These are phyloP conservation scores for Zhuliangozyma parablackwelliae DNA, from an alignment of 1,139 yeast species.

Conservation along the genomic window DNA sequence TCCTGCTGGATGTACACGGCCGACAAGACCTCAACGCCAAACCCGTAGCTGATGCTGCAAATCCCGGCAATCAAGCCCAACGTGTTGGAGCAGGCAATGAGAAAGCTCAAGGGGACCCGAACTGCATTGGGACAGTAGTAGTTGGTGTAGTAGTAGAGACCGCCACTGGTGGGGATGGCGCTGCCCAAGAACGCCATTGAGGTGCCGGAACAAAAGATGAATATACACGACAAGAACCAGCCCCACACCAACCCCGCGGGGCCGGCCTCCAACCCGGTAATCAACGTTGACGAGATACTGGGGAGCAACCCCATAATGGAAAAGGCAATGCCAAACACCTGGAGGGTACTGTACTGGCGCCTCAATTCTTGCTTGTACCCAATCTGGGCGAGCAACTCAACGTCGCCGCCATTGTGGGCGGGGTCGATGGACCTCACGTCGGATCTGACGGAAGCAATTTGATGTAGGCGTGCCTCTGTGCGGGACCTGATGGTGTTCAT, in stretches of 20 bases:
- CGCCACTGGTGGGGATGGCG: conserved; percentile 69
- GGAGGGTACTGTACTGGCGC: conserved; percentile 43
- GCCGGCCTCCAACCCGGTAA: conserved; percentile 36
- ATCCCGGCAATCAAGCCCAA: conserved; percentile 32
- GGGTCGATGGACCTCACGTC: conserved; percentile 23
- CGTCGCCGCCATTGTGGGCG: conserved; percentile 29
- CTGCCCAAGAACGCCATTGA: conserved; percentile 63
- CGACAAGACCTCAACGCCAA: conserved; percentile 31
- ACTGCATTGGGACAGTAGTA: conserved; percentile 27
- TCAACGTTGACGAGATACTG: conserved; percentile 36
- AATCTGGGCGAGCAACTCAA: conserved; percentile 46
- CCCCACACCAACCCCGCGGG: conserved; percentile 59
- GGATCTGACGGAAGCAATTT: conserved; percentile 20
- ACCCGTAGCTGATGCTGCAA: conserved; percentile 35
- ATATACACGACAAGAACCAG: conserved; percentile 57
- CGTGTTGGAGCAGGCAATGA: conserved; percentile 43
- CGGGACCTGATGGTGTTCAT: conserved; percentile 14
- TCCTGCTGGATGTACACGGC: conserved; percentile 26
- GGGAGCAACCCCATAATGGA: conserved; percentile 51
- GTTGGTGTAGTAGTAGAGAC: conserved; percentile 55
- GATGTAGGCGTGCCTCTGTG: conserved; percentile 19
- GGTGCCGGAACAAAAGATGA: conserved; percentile 55
- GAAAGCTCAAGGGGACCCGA: conserved; percentile 29
- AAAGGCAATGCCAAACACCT: conserved; percentile 50
- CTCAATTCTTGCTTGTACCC: conserved; percentile 50